These are phyloP conservation scores for Fusarium zealandicum DNA, from an alignment of 2,329 filamentous ascomycete genomes.

Conservation along the genomic window DNA sequence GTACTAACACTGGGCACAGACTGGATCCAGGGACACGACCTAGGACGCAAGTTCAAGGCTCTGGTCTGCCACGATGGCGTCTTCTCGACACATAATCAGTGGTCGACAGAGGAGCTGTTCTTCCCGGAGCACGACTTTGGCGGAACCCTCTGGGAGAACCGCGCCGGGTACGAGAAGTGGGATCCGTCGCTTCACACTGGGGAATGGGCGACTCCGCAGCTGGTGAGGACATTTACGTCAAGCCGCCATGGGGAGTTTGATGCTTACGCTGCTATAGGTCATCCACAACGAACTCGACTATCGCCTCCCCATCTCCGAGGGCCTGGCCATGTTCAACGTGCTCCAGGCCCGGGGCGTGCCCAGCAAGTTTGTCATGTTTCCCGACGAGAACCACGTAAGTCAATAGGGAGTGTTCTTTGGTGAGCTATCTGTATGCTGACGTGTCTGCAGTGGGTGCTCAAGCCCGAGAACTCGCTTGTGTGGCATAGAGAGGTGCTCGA, in stretches of 20 bases:
- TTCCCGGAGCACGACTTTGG: slow-evolving; percentile 74
- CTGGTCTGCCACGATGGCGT: slow-evolving; percentile 89
- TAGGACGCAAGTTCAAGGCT: slow-evolving; percentile 86
- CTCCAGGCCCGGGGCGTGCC: slow-evolving; percentile 78
- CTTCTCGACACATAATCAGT: slow-evolving; percentile 74
- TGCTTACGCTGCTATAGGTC: slow-evolving; percentile 44
- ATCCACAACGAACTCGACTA: slow-evolving; percentile 94
- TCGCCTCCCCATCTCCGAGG: slow-evolving; percentile 83
- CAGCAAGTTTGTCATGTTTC: slow-evolving; percentile 81
- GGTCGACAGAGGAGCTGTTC: slow-evolving; percentile 72
- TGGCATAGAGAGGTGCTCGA: slow-evolving; percentile 89
- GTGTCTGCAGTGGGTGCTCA: slow-evolving; percentile 74
- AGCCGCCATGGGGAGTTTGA: too few species aligned
- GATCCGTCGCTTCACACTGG: slow-evolving; percentile 69
- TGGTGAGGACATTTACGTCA: slow-evolving; percentile 49
- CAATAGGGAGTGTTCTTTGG: background rate
- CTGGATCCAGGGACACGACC: slow-evolving; percentile 87
- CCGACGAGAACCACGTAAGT: slow-evolving; percentile 70
- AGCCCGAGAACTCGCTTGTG: slow-evolving; percentile 87
- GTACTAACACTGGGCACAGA: slow-evolving; percentile 54
- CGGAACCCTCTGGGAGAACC: slow-evolving; percentile 67
- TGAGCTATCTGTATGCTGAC: background rate
- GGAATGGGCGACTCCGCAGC: slow-evolving; percentile 85
- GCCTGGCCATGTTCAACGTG: slow-evolving; percentile 84
- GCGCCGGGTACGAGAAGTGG: slow-evolving; percentile 71